Base-by-base conservation (phyloP, 306 rosid species). In the Vicia villosa region DNA sequence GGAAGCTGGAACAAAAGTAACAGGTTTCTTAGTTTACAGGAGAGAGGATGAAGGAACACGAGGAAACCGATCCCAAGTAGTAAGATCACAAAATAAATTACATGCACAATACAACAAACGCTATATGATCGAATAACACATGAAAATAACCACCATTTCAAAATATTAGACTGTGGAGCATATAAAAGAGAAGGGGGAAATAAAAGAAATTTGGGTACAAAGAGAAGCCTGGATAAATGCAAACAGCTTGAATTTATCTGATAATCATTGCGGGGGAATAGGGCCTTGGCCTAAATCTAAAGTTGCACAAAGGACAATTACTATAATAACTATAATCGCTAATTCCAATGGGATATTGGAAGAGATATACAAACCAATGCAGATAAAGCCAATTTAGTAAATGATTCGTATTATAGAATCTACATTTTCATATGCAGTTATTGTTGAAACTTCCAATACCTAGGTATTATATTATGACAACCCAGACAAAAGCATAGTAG, bases 1-100 rank as follows among this genome's bases (percentile, higher is more conserved):
- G 8, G 88, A 79, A 71, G 77, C 98, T 92, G 73, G 61, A 54
- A 15, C 49, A 67, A 72, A 58, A 16, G 19, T 15, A 66, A 58
- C 56, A 68, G 56, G 22, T 52, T 46, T 38, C 61, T 59, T 21
- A 63, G 61, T 57, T 72, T 20, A 16, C 47, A 47, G 22, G 36
- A 43, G 26, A 46, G 49, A 72, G 11, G 63, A 22, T 17, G 51
- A 60, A 41, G 69, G 26, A 61, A 24, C 64, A 46, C 68, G 19
- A 41, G 36, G 55, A 76, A 36, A 13, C 24, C 47, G 8, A 52
- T 21, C 70, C 19, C 62, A 61, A 42, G 49, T n/a, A 36, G 51
- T 51, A 34, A 20, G 22, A 71, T 46, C 52, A 67, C 1, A 12
- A 65, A 78, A 71, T 21, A 10, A 19, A 47, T 11, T 10, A 43